Base-by-base conservation (phyloP, 345 rosid species). In the Abelmoschus esculentus region DNA sequence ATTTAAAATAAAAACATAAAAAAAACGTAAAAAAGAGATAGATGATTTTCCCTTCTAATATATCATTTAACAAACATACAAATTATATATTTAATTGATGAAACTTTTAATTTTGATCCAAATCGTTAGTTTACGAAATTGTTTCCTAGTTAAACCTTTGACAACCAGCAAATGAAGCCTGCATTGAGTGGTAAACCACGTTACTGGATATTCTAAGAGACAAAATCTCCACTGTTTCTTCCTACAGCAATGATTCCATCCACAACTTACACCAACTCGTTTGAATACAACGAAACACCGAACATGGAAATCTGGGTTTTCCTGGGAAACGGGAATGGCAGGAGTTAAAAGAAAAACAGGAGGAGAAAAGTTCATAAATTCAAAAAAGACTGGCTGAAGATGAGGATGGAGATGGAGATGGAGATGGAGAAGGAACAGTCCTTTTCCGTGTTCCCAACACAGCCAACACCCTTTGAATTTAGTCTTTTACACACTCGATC, bases 381-480 rank as follows among this genome's bases (percentile, higher is more conserved):
- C 29, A 46, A 72, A 78, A 67, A 26, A 29, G 3, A 29, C 3
- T 29, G 32, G 32, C 3, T 29, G 9, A 5, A 5, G 42, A 36
- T 36, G 40, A 36, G 7, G 40, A 6, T 6, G 0, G 40, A 36
- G 36, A 3, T n/a, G n/a, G n/a, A n/a, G n/a, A n/a, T n/a, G n/a
- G n/a, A n/a, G n/a, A 10, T 31, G 62, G 12, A 34, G 53, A 61
- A 18, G 34, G 75, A 29, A 58, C 50, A 15, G 80, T 73, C 74
- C 40, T 76, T 52, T 73, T 78, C 74, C 15, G 58, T 56, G 77
- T 65, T 72, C 66, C 76, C 9, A 50, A 32, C 53, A 52, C 64
- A 72, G 62, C 76, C 9, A 50, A 32, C 53, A 52, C 64, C 31
- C 53, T 42, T 57, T 53, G 66, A 22, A 56, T 58, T 44, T 3